Evolutionary conservation across 495 filamentous ascomycete genomes (phyloP).

Genomic region (Penicillium bovifimosum): DNA sequence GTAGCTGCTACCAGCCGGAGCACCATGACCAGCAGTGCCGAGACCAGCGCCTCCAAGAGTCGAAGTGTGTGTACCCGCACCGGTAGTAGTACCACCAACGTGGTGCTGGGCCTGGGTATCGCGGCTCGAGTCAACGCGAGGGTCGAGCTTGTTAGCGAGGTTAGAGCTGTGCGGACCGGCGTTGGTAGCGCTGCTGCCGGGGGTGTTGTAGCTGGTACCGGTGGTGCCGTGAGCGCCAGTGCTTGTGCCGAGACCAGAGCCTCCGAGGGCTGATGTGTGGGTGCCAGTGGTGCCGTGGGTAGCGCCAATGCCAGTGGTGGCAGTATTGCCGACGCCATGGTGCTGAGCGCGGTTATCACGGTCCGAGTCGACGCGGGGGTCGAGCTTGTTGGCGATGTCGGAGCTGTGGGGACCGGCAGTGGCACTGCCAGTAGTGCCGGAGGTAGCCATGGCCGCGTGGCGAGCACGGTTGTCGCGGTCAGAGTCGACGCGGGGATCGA

Average conservation of each 20-base stretch:
- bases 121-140: constrained; percentile 3
- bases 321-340: neutral
- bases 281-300: neutral
- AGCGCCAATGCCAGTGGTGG: neutral
- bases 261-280: neutral
- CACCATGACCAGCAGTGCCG: neutral
- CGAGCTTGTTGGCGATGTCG: constrained; percentile 1
- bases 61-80: constrained; percentile 15
- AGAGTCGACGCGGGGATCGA: constrained; percentile 1
- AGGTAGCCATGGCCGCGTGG: neutral
- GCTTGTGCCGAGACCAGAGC: neutral
- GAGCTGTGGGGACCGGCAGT: neutral
- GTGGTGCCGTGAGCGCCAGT: neutral
- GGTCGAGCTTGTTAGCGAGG: constrained; percentile 4
- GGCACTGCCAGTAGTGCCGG: neutral
- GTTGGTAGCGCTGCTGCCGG: neutral
- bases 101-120: neutral
- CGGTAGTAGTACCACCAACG: neutral
- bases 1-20: constrained; percentile 3
- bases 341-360: neutral
- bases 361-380: constrained; percentile 3
- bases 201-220: neutral
- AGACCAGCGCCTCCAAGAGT: neutral
- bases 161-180: neutral
- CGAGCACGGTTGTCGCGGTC: neutral